Percentiles rank a stretch among this genome's conserved stretches.
Conservation (phyloP, 2,329 filamentous ascomycete genomes). For the Leptographium procerum region DNA sequence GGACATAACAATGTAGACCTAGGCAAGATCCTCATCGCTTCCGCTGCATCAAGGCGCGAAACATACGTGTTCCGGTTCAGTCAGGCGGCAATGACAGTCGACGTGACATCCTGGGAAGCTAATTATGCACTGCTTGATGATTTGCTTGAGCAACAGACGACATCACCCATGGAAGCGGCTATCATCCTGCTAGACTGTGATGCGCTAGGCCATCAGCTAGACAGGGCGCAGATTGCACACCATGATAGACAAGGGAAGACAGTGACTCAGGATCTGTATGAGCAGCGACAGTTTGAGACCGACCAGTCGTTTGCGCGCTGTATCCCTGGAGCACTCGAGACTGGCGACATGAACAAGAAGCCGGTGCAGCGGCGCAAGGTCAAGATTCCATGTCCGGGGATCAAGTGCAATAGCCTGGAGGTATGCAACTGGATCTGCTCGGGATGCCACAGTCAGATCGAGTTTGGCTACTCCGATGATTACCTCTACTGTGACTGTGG, state of each 20-base stretch:
- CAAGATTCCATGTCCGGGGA: conserved; percentile 21
- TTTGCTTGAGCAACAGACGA: not conserved
- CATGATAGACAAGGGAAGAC: not conserved
- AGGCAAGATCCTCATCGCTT: not conserved
- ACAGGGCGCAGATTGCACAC: not conserved
- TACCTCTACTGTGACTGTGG: conserved; percentile 28
- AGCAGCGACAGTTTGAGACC: conserved; percentile 1
- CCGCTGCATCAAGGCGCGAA: not conserved
- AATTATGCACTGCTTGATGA: not conserved
- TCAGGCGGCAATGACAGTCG: not conserved
- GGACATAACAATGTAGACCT: not conserved
- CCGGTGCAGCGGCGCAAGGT: conserved; percentile 19
- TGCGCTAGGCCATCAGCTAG: not conserved
- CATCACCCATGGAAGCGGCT: not conserved
- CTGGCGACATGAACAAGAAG: conserved; percentile 5
- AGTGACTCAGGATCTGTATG: not conserved
- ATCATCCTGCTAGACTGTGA: conserved; percentile 3
- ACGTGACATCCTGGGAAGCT: not conserved
- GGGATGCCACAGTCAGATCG: conserved; percentile 15
- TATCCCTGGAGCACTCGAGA: not conserved
- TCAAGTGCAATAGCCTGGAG: conserved; percentile 13
- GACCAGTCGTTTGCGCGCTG: not conserved
- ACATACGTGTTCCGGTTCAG: not conserved
- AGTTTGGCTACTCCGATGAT: conserved; percentile 18
- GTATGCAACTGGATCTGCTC: conserved; percentile 13